These are phyloP conservation scores for Tulasnella calospora DNA, from an alignment of 768 basidiomycete species.

Conservation along the genomic window DNA sequence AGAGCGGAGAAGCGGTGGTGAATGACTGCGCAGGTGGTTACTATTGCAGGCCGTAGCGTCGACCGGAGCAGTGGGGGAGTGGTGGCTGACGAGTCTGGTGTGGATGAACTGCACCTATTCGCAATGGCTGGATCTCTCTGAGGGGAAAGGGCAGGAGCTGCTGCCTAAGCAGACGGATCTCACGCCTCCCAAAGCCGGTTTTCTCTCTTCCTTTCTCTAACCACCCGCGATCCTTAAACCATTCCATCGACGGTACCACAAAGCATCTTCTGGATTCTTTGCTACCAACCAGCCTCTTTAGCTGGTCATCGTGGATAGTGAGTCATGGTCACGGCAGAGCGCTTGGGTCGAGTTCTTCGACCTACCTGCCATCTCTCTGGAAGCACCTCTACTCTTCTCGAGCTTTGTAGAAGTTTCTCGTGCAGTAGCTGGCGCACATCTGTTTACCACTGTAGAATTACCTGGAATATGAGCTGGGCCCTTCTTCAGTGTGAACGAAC, in stretches of 20 bases:
- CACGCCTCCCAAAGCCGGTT: neutral
- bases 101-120: neutral
- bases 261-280: neutral
- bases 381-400: neutral
- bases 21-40: neutral
- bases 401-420: neutral
- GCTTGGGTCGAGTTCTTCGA: conserved; percentile 15
- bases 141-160: conserved; percentile 15
- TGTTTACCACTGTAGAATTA: neutral
- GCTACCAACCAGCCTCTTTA: neutral
- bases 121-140: conserved; percentile 6
- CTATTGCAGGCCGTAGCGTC: neutral
- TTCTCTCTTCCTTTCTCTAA: conserved; percentile 1
- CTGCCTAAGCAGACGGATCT: neutral
- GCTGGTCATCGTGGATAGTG: conserved; percentile 19
- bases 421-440: neutral
- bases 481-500: neutral
- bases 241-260: conserved; percentile 18
- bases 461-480: neutral
- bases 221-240: conserved; percentile 19
- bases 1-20: neutral
- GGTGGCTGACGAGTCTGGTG: neutral
- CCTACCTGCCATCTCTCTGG: neutral
- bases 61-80: neutral
- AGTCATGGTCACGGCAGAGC: conserved; percentile 15